Evolutionary conservation across 495 filamentous ascomycete species (phyloP).

Genomic region (Usnea hakonensis): DNA sequence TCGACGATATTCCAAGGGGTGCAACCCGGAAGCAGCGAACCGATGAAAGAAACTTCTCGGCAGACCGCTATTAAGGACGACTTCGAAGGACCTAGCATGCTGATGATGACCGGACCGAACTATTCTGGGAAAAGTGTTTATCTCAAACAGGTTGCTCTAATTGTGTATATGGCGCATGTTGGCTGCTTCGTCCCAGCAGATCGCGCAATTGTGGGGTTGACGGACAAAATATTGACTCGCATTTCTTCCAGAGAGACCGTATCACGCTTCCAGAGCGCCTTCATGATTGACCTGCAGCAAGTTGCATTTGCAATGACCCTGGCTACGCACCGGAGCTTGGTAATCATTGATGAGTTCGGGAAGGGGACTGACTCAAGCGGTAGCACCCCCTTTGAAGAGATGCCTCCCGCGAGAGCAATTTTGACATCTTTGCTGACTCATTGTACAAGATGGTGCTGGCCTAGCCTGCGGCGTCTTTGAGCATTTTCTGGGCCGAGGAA

Average conservation of each 20-base stretch:
- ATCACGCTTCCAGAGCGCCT: constrained; percentile 79
- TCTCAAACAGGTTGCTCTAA: constrained; percentile 84
- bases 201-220: constrained; percentile 71
- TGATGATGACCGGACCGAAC: constrained; percentile 87
- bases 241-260: constrained; percentile 84
- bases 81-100: constrained; percentile 52
- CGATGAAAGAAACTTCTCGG: background rate
- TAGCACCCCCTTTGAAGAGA: constrained; percentile 21
- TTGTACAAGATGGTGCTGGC: constrained; percentile 63
- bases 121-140: constrained; percentile 96
- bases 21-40: constrained; percentile 4
- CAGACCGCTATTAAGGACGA: background rate
- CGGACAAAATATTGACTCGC: constrained; percentile 86
- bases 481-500: constrained; percentile 55
- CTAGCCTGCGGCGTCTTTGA: constrained; percentile 76
- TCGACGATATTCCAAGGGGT: background rate
- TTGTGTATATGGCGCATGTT: constrained; percentile 88
- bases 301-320: constrained; percentile 71
- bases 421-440: background rate
- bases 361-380: constrained; percentile 77
- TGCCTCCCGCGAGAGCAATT: background rate
- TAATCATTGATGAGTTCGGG: constrained; percentile 92
- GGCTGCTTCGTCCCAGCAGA: constrained; percentile 85
- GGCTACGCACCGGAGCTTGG: constrained; percentile 65
- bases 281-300: constrained; percentile 89